A percentile compares a stretch with the other conserved stretches of the same genome.
phyloP scores from a whole-genome alignment of 352 stramenopile genomes.

The Phytophthora hybrid region DNA sequence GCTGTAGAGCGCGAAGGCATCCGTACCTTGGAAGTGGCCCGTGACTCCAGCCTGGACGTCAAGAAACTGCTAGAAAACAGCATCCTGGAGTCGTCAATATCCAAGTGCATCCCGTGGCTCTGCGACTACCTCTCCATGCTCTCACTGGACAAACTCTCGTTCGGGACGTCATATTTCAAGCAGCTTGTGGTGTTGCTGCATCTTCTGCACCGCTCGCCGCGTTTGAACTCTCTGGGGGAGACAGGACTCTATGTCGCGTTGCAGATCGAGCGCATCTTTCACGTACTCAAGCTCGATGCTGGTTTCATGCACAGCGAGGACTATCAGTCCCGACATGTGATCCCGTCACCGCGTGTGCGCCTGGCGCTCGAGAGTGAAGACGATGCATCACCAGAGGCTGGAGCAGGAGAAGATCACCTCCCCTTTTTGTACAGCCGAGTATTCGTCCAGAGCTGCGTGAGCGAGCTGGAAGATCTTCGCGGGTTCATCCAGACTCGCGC shows the following conservation, averaged over 20 bases:
- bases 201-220: conserved; percentile 53
- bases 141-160: conserved; percentile 57
- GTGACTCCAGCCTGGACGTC: conserved; percentile 53
- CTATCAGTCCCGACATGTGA: conserved; percentile 24
- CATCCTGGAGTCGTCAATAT: conserved; percentile 45
- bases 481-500: conserved; percentile 63
- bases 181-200: conserved; percentile 54
- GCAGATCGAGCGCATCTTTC: conserved; percentile 72
- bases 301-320: conserved; percentile 23
- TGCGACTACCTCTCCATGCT: conserved; percentile 76
- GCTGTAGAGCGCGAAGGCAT: conserved; percentile 62
- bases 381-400: conserved; percentile 10
- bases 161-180: conserved; percentile 58
- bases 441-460: conserved; percentile 72
- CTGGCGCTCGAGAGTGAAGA: conserved; percentile 19
- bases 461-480: conserved; percentile 64
- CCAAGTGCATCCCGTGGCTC: conserved; percentile 73
- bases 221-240: conserved; percentile 55
- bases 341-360: conserved; percentile 26
- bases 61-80: conserved; percentile 54
- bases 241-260: conserved; percentile 63
- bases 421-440: conserved; percentile 76
- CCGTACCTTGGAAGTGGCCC: conserved; percentile 48
- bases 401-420: conserved; percentile 46
- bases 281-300: conserved; percentile 45